Base-by-base conservation (phyloP, 805 yeast species). In the Sugiyamaella qingdaonensis region DNA sequence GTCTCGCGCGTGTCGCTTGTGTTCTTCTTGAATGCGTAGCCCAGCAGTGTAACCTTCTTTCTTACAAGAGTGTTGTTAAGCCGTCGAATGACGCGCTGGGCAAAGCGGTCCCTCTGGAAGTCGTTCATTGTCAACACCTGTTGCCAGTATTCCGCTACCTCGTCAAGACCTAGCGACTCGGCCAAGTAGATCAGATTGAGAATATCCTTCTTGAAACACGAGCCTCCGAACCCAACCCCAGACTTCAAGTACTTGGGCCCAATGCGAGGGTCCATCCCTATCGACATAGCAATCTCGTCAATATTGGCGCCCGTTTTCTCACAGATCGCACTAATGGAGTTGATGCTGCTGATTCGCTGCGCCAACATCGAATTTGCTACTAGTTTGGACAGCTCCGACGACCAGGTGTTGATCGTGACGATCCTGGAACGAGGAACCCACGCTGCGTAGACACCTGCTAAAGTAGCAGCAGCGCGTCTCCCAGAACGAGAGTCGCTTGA, bases 291-390 rank as follows among this genome's bases (percentile, higher is more conserved):
- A 21, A 64, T 67, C 56, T 64, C 67, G 37, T 64, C 67, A 29
- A 64, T 64, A 36, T 64, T 61, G 24, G 67, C 67, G 11, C 67
- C 67, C 42, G 67, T 64, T 16, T 64, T 66, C 54, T 64, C 67
- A 46, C 67, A 64, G 44, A 64, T 58, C 29, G 67, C 67, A 16
- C 67, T 64, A 29, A 64, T 61, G 29, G 67, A 66, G 54, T 64
- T 64, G 53, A 64, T 64, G 51, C 67, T 64, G 21, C 67, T 64
- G 55, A 64, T 64, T 48, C 67, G 58, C 56, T 64, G 67, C 19
- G 67, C 67, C 11, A 64, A 60, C 34, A 64, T 54, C 16, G 67
- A 67, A 51, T 64, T 64, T 45, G 67, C 67, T 10, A 66, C 67
- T 10, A 64, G 61, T 55, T 64, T 64, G 55, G 64, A 58, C 35